Conservation (phyloP, 2,329 filamentous ascomycete species). For the Tolypocladium capitatum region DNA sequence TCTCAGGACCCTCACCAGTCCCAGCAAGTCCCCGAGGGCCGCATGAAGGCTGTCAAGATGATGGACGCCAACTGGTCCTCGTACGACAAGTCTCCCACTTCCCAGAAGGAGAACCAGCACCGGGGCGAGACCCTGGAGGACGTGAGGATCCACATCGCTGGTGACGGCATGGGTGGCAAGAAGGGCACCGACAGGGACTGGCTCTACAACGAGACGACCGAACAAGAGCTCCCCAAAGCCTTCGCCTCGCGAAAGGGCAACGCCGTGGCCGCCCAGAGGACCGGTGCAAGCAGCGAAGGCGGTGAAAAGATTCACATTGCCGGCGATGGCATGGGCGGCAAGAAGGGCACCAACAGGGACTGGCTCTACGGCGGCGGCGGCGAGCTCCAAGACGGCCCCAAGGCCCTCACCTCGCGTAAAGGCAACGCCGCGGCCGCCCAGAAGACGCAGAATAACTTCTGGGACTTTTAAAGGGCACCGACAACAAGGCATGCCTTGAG, state of each 20-base stretch:
- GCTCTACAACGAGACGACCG: constrained; percentile 39
- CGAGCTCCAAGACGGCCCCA: constrained; percentile 24
- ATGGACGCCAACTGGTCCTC: constrained; percentile 53
- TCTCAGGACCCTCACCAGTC: constrained; percentile 24
- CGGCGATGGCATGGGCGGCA: constrained; percentile 53
- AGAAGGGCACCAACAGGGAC: constrained; percentile 35
- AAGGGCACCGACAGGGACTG: constrained; percentile 42
- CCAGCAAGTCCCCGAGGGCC: constrained; percentile 40
- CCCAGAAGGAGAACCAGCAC: constrained; percentile 38
- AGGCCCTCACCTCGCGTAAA: constrained; percentile 18
- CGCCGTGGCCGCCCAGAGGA: constrained; percentile 1
- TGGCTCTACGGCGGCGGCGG: constrained; percentile 48
- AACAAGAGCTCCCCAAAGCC: constrained; percentile 13
- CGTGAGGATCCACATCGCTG: constrained; percentile 31
- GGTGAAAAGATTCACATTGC: constrained; percentile 34
- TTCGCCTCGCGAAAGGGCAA: constrained; percentile 19
- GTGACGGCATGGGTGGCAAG: constrained; percentile 54
- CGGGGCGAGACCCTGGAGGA: constrained; percentile 32
- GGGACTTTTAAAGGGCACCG: constrained; percentile 28
- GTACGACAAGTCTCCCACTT: constrained; percentile 39
- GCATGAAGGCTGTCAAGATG: constrained; percentile 58
- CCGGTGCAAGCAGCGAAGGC: constrained; percentile 21
- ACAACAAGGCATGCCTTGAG: constrained; percentile 3
- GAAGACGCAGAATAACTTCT: constrained; percentile 21
- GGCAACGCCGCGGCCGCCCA: constrained; percentile 10